A percentile compares a stretch with the other conserved stretches of the same genome.
Conservation (phyloP, 345 rosid genomes). For the Salix caprea region DNA sequence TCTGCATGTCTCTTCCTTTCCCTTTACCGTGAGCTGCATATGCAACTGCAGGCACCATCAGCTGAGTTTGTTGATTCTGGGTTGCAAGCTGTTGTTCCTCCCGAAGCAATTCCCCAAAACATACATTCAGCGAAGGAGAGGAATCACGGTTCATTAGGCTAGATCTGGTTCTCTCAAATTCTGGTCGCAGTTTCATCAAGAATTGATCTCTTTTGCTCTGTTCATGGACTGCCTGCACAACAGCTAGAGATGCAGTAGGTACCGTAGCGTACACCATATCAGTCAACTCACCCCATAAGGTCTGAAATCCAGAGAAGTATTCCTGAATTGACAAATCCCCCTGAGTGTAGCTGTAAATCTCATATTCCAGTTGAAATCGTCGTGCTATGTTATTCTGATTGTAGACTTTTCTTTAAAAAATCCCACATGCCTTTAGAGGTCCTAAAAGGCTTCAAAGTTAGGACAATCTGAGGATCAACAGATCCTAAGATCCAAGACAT, state of each 20-base stretch:
- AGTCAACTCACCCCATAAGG: background rate
- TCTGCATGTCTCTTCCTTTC: too few relatives aligned
- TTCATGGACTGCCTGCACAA: background rate
- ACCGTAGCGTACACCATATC: conserved; percentile 1
- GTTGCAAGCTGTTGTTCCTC: background rate
- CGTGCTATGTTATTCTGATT: background rate
- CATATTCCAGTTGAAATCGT: background rate
- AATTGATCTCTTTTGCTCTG: conserved; percentile 9
- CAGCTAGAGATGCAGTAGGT: too few relatives aligned
- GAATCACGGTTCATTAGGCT: conserved; percentile 3
- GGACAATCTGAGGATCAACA: background rate
- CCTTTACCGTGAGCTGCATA: background rate
- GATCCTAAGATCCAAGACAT: background rate
- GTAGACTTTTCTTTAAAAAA: conserved; percentile 1
- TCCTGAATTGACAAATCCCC: background rate
- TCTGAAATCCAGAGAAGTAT: conserved; percentile 7
- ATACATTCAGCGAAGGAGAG: background rate
- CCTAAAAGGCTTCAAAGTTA: background rate
- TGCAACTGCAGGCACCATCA: background rate
- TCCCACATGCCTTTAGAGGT: background rate
- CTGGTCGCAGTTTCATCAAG: conserved; percentile 7
- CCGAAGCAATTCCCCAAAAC: background rate
- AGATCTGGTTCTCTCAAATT: background rate
- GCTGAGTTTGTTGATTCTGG: too few relatives aligned
- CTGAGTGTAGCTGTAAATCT: background rate